Conservation (phyloP, 2,329 filamentous ascomycete genomes). For the Ambrosiella beaveri region DNA sequence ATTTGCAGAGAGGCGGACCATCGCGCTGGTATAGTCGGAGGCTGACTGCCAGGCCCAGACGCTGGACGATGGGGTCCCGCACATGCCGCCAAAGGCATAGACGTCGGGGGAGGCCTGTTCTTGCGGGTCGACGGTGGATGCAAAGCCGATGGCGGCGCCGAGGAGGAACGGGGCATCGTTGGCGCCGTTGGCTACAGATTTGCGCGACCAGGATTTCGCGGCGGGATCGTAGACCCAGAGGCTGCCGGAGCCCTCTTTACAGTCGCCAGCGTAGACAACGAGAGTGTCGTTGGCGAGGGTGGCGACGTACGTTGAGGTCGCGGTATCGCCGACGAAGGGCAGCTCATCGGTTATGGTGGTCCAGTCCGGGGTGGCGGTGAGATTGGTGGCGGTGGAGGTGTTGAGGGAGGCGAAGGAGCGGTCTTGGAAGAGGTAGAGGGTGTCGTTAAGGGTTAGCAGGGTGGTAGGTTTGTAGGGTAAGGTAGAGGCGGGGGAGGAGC, state of each 20-base stretch:
- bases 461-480: constrained; percentile 11
- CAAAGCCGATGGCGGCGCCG: constrained; percentile 47
- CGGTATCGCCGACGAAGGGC: constrained; percentile 41
- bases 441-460: constrained; percentile 18
- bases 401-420: constrained; percentile 35
- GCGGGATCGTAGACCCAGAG: constrained; percentile 52
- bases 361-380: constrained; percentile 32
- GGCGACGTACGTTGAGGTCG: constrained; percentile 45
- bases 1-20: constrained; percentile 40
- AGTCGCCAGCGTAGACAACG: constrained; percentile 58
- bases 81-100: constrained; percentile 86
- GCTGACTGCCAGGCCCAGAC: constrained; percentile 45
- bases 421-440: constrained; percentile 49
- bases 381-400: constrained; percentile 32
- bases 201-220: constrained; percentile 17
- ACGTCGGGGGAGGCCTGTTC: constrained; percentile 28
- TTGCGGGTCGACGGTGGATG: constrained; percentile 35
- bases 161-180: constrained; percentile 30
- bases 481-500: constrained; percentile 1
- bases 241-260: constrained; percentile 34
- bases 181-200: constrained; percentile 12
- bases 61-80: constrained; percentile 21
- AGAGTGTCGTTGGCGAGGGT: constrained; percentile 49
- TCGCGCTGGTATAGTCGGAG: constrained; percentile 64
- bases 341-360: constrained; percentile 37